Evolutionary conservation across 148 eudicot genomes (phyloP).

Genomic region (Rhododendron henanense): DNA sequence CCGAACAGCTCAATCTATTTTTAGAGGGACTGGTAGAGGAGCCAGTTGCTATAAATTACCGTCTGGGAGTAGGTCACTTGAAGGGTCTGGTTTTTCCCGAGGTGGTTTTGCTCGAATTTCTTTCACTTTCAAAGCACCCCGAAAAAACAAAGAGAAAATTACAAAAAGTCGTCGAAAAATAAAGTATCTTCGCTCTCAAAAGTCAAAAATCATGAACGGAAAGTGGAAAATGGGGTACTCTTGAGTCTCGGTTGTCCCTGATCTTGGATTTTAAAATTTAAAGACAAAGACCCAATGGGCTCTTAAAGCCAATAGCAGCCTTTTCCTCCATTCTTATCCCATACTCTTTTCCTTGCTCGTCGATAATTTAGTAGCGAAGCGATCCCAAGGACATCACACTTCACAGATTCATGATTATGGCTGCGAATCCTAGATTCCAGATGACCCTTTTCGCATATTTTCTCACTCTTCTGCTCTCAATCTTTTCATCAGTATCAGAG

Average conservation of each 20-base stretch:
- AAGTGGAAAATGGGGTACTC: neutral
- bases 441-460: constrained; percentile 2
- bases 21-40: too few species aligned
- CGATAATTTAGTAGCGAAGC: neutral
- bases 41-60: neutral
- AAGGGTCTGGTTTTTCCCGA: neutral
- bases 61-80: neutral
- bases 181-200: too few species aligned
- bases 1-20: too few species aligned
- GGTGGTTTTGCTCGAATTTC: neutral
- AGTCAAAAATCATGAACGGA: neutral
- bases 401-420: neutral
- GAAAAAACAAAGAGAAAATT: neutral
- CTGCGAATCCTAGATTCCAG: neutral
- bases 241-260: too few species aligned
- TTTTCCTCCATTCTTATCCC: neutral
- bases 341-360: neutral
- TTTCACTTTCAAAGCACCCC: neutral
- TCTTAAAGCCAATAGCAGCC: neutral
- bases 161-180: neutral
- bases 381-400: neutral
- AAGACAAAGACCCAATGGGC: neutral
- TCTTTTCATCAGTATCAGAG: constrained; percentile 11
- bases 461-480: neutral
- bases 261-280: neutral